Conservation (phyloP, 148 eudicot species). For the Vaccinium darrowii region DNA sequence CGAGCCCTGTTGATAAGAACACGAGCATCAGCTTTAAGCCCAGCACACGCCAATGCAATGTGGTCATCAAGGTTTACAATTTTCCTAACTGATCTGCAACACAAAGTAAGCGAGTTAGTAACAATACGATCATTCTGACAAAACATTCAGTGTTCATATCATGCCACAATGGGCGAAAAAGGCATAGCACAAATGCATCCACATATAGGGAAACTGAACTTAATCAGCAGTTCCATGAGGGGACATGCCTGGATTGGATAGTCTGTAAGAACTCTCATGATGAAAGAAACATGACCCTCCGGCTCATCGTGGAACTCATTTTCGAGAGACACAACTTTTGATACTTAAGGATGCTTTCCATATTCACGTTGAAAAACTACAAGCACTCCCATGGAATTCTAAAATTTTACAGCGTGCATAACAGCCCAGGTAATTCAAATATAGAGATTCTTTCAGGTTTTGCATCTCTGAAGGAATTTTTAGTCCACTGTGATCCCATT, state of each 20-base stretch:
- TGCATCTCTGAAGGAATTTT: neutral
- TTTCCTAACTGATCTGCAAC: conserved; percentile 79
- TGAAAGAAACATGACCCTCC: neutral
- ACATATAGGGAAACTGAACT: no score
- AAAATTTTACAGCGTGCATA: neutral
- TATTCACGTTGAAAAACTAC: neutral
- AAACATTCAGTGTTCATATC: neutral
- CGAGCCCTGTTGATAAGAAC: conserved; percentile 92
- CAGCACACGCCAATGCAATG: conserved; percentile 97
- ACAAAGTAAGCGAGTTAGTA: conserved; percentile 10
- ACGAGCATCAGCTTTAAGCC: conserved; percentile 98
- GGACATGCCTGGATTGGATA: neutral
- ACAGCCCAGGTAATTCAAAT: neutral
- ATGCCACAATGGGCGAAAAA: neutral
- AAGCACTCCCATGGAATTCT: neutral
- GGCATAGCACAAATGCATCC: conserved; percentile 6
- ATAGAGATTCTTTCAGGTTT: neutral
- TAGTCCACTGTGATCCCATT: neutral
- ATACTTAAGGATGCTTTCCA: neutral
- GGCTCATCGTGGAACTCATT: neutral
- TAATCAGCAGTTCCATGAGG: neutral
- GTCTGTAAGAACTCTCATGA: neutral
- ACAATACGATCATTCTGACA: neutral
- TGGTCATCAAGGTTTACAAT: conserved; percentile 88
- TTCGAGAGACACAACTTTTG: neutral